Base-by-base conservation (phyloP, 2,329 filamentous ascomycete species). In the Colletotrichum theobromicola region DNA sequence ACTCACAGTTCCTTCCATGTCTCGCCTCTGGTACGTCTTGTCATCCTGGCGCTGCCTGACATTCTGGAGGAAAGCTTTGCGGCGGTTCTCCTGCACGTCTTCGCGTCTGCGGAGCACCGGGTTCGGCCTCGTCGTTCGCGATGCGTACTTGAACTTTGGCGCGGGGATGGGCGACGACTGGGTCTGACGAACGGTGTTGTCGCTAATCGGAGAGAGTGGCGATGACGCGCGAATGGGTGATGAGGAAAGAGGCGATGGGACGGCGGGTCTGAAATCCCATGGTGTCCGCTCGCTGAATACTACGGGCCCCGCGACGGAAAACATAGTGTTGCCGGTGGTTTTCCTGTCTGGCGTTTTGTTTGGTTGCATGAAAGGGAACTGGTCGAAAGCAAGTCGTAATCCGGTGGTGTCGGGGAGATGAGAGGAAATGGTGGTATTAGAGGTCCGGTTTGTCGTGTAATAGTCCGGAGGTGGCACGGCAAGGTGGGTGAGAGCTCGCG, bases 41-140 rank as follows among this genome's bases (percentile, higher is more conserved):
- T 94, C 90, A 55, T 93, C 90, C 4, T 88, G 85, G 53, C 90
- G 88, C 78, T 91, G 88, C 73, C 90, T 87, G 21, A 94, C 91
- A 66, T 88, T 93, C 80, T 92, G 90, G 74, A 96, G 84, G 78
- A 96, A 96, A 70, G 93, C 85, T 35, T 90, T 89, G 61, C 94
- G 87, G 72, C 94, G 86, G 68, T 89, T 87, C 80, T 94, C 92
- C 70, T 92, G 90, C 1, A 87, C 87, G 21, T 90, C 90, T 80
- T 95, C 90, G 65, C 90, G 88, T 75, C 85, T 89, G 77, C 90
- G 89, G 21, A 92, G 83, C 8, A 93, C 79, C 0, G 93, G 93
- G 75, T 93, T 94, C 42, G 88, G 87, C 75, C 93, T 93, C 68
- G 88, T 84, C 16, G 87, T 85, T 18, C 91, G 88, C 75, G 89